A percentile compares a stretch with the other conserved stretches of the same genome.
These are phyloP conservation scores for Amaranthus palmeri DNA, from an alignment of 148 eudicot genomes.

Conservation along the genomic window DNA sequence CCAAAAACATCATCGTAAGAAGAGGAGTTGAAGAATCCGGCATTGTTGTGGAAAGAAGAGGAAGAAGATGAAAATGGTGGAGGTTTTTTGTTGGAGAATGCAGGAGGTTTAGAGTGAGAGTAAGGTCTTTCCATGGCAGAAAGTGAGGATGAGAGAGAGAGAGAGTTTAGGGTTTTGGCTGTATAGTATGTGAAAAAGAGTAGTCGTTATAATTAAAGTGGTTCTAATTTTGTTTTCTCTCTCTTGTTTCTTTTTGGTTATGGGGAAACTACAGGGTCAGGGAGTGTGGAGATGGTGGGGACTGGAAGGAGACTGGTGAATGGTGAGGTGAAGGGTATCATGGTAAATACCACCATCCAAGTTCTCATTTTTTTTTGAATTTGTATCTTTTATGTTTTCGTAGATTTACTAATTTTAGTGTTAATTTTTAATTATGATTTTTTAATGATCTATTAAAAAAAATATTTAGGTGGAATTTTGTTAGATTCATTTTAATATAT, in stretches of 20 bases:
- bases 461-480: no score
- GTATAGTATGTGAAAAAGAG: not conserved
- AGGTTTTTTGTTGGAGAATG: constrained; percentile 27
- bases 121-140: constrained; percentile 41
- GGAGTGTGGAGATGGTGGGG: constrained; percentile 25
- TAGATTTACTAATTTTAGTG: no score
- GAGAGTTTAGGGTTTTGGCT: not conserved
- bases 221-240: constrained; percentile 9
- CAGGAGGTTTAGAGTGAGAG: constrained; percentile 34
- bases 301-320: not conserved
- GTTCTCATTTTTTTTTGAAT: not conserved
- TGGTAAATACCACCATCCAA: no score
- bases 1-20: constrained; percentile 87
- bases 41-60: constrained; percentile 15
- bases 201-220: not conserved
- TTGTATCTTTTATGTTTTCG: not conserved
- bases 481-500: no score
- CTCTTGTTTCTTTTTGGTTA: constrained; percentile 16
- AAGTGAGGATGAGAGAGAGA: not conserved
- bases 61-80: constrained; percentile 15
- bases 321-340: not conserved
- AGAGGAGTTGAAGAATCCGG: constrained; percentile 29
- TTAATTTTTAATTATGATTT: no score
- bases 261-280: constrained; percentile 11
- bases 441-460: no score